These are phyloP conservation scores for Knoxia roxburghii DNA, from an alignment of 257 asterid species.

Conservation along the genomic window DNA sequence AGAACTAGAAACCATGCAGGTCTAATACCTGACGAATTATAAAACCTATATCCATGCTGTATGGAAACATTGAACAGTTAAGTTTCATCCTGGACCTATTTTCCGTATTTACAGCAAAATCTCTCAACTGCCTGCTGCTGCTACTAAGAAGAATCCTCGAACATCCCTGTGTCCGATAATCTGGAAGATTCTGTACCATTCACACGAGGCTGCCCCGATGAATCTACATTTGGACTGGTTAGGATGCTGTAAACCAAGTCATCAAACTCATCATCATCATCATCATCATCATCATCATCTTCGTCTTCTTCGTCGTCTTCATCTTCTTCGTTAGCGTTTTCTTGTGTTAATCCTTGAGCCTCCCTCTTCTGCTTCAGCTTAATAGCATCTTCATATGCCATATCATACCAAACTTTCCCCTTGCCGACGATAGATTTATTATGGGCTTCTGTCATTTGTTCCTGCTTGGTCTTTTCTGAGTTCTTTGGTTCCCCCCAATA, in stretches of 20 bases:
- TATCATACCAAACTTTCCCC: slow-evolving; percentile 84
- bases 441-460: slow-evolving; percentile 73
- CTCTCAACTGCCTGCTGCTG: background rate
- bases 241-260: slow-evolving; percentile 75
- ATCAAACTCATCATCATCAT: slow-evolving; percentile 36
- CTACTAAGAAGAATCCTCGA: slow-evolving; percentile 43
- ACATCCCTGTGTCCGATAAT: slow-evolving; percentile 76
- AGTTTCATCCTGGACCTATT: background rate
- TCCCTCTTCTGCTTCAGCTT: slow-evolving; percentile 61
- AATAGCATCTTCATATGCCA: slow-evolving; percentile 88
- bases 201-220: slow-evolving; percentile 63
- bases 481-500: slow-evolving; percentile 99
- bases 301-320: slow-evolving; percentile 27
- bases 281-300: slow-evolving; percentile 28
- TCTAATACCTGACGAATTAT: too few species aligned
- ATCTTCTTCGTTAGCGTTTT: slow-evolving; percentile 21
- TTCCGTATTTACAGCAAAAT: slow-evolving; percentile 14
- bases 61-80: too few species aligned
- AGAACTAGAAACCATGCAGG: too few species aligned
- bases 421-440: slow-evolving; percentile 88
- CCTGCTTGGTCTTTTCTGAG: slow-evolving; percentile 92
- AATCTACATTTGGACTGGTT: slow-evolving; percentile 41
- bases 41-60: too few species aligned
- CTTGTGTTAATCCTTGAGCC: slow-evolving; percentile 51
- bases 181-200: slow-evolving; percentile 84